Conservation (phyloP, 75 land plant genomes). For the Pinus tabuliformis region DNA sequence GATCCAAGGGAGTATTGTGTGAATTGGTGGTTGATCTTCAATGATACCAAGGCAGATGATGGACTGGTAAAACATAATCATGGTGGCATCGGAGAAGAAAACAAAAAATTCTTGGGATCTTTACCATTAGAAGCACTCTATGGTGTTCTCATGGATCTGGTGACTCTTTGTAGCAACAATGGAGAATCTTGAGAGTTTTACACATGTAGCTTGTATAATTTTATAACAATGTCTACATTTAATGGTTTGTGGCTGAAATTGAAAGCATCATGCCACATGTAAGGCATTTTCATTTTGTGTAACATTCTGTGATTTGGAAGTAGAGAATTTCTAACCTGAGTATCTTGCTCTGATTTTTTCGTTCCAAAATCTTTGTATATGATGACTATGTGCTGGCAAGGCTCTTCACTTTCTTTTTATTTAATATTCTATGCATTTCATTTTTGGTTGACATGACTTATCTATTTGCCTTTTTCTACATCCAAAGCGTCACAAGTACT, state of each 20-base stretch:
- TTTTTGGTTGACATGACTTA: background rate
- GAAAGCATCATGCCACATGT: background rate
- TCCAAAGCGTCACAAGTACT: too few relatives aligned
- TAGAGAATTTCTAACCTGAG: background rate
- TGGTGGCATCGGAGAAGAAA: slow-evolving; percentile 21
- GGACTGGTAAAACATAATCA: slow-evolving; percentile 14
- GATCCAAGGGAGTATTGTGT: slow-evolving; percentile 71
- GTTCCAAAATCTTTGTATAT: background rate
- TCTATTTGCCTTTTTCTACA: background rate
- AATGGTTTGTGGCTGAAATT: too few relatives aligned
- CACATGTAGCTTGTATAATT: background rate
- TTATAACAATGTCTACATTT: background rate
- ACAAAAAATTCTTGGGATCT: slow-evolving; percentile 62
- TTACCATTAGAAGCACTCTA: slow-evolving; percentile 64
- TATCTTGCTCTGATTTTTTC: background rate
- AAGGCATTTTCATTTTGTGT: background rate
- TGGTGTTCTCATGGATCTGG: slow-evolving; percentile 73
- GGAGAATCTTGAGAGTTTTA: slow-evolving; percentile 2
- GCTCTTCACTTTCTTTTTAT: background rate
- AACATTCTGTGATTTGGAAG: background rate
- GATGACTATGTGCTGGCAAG: background rate
- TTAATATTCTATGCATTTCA: background rate
- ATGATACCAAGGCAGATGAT: slow-evolving; percentile 41
- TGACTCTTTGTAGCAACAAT: slow-evolving; percentile 39
- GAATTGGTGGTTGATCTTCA: slow-evolving; percentile 81